Evolutionary conservation across 352 stramenopile genomes (phyloP).

Genomic region (Phytopythium cucurbitacearum): DNA sequence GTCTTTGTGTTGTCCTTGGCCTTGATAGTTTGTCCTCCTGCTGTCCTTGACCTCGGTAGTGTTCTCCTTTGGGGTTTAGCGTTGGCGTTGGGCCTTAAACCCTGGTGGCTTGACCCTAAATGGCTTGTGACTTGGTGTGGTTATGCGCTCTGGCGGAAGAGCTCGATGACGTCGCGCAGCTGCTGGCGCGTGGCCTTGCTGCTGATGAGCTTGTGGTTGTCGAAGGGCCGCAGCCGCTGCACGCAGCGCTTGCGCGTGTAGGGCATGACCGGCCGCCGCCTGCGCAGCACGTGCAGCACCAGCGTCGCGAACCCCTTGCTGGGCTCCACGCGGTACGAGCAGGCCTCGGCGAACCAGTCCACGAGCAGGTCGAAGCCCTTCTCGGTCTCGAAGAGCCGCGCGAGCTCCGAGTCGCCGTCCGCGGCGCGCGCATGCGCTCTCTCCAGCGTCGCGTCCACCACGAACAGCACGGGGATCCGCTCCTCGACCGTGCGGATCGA

Average conservation of each 20-base stretch:
- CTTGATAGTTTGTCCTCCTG: no score
- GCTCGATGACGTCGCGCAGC: conserved; percentile 2
- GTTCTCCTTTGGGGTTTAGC: not conserved
- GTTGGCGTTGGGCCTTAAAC: not conserved
- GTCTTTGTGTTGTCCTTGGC: no score
- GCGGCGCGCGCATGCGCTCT: conserved; percentile 2
- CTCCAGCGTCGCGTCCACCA: conserved; percentile 49
- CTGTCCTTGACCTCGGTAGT: no score
- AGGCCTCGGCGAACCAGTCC: conserved; percentile 48
- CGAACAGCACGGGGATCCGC: conserved; percentile 47
- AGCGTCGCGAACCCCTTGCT: conserved; percentile 38
- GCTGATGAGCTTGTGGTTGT: conserved; percentile 1
- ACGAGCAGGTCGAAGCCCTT: conserved; percentile 52
- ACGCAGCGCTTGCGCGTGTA: conserved; percentile 52
- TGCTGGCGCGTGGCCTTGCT: not conserved
- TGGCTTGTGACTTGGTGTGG: not conserved
- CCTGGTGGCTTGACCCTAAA: not conserved
- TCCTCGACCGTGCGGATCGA: conserved; percentile 45
- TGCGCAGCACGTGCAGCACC: conserved; percentile 48
- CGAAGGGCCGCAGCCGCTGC: not conserved
- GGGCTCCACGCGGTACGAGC: conserved; percentile 46
- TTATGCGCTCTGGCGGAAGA: not conserved
- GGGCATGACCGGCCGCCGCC: conserved; percentile 36
- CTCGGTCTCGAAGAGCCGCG: conserved; percentile 48
- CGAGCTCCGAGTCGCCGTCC: conserved; percentile 11